Percentiles rank a stretch among this genome's conserved stretches.
Conservation (phyloP, 768 basidiomycete species). For the Russula virescens region DNA sequence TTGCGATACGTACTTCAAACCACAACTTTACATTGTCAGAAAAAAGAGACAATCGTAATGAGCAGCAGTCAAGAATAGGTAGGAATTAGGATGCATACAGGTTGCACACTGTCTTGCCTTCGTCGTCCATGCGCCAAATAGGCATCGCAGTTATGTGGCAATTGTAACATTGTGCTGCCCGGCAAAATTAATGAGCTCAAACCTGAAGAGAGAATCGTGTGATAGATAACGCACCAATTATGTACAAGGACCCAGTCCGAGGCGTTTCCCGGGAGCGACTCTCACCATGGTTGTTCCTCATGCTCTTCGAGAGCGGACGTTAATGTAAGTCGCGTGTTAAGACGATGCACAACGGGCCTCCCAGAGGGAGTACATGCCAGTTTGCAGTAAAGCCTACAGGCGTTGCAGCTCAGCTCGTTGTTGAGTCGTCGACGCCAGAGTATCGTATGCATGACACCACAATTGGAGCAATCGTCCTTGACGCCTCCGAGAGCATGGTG, state of each 20-base stretch:
- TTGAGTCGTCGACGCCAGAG: constrained; percentile 83
- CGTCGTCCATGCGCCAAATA: constrained; percentile 86
- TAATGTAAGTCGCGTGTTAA: constrained; percentile 49
- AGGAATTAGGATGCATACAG: constrained; percentile 49
- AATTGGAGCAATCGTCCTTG: constrained; percentile 85
- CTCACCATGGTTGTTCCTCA: constrained; percentile 74
- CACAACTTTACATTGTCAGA: constrained; percentile 47
- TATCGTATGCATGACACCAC: constrained; percentile 83
- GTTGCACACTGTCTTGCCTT: constrained; percentile 87
- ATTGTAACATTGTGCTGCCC: constrained; percentile 73
- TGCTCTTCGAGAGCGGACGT: constrained; percentile 81
- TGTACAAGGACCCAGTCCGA: constrained; percentile 65
- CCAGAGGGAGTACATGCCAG: constrained; percentile 43
- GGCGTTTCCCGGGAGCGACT: constrained; percentile 57
- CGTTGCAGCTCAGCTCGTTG: constrained; percentile 86
- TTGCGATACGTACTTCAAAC: constrained; percentile 63
- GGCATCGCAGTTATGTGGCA: constrained; percentile 88
- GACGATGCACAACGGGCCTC: constrained; percentile 6
- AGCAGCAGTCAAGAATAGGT: background rate
- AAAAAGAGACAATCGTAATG: background rate
- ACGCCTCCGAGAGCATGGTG: constrained; percentile 49
- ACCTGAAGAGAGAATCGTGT: background rate
- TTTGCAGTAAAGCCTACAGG: constrained; percentile 84
- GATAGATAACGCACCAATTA: constrained; percentile 50
- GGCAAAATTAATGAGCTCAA: background rate